Evolutionary conservation across 169 alveolate genomes (phyloP).

Genomic region (Eimeria sp.): DNA sequence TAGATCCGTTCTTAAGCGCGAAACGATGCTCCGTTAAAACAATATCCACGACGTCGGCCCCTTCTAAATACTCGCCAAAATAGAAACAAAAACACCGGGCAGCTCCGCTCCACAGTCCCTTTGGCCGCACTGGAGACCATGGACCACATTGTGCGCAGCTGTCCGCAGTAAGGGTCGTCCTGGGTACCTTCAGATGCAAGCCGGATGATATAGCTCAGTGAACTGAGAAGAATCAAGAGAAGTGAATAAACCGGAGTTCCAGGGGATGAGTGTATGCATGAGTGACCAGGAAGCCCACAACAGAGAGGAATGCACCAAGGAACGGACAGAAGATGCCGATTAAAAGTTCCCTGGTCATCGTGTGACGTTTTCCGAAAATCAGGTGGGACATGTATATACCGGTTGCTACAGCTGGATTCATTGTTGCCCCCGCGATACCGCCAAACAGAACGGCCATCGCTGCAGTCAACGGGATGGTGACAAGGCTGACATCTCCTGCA

Average conservation of each 20-base stretch:
- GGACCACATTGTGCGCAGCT: neutral
- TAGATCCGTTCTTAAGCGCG: neutral
- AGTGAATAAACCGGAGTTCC: constrained; percentile 78
- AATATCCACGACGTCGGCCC: neutral
- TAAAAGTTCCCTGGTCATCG: constrained; percentile 52
- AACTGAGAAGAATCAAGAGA: neutral
- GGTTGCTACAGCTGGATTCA: constrained; percentile 82
- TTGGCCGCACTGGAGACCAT: neutral
- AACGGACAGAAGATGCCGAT: constrained; percentile 79
- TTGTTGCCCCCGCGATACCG: constrained; percentile 80
- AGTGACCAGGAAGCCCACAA: constrained; percentile 76
- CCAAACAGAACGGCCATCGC: constrained; percentile 75
- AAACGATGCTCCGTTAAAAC: neutral
- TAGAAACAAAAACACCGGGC: neutral
- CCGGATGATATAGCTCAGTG: neutral
- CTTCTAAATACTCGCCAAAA: neutral
- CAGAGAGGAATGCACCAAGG: constrained; percentile 79
- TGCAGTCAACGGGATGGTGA: constrained; percentile 77
- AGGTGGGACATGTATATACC: constrained; percentile 80
- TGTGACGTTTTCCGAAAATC: constrained; percentile 31
- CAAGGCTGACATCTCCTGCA: constrained; percentile 74
- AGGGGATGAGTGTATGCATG: constrained; percentile 79
- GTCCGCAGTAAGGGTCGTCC: neutral
- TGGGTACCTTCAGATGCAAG: neutral
- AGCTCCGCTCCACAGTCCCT: constrained; percentile 1